Evolutionary conservation across 1,139 yeast genomes (phyloP), one percentile per base, ranked within the genome.

Genomic region (Kodamaea sp.): DNA sequence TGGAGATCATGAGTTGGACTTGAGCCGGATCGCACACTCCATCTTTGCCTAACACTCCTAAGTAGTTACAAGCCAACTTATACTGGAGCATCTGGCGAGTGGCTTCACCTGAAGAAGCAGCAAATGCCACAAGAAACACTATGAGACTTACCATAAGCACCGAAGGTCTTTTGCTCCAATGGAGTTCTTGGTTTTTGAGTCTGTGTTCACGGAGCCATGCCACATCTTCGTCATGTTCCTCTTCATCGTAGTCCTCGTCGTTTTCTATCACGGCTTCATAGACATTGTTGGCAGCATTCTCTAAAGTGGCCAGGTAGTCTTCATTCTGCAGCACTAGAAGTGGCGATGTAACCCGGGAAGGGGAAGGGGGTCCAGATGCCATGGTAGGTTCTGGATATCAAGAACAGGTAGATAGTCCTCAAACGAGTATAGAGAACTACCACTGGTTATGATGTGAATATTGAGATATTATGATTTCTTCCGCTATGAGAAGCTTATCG

Each of bases 141-240:
- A 56, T 51, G 6, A 55, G 19, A 13, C 64, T 47, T 9, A 66
- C 47, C 58, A 60, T 57, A 30, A 58, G 38, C 28, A 65, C 59
- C 16, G 65, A 56, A 4, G 74, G 73, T 21, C 71, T 41, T 26
- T 47, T 50, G 31, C 57, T 42, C 71, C 71, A 66, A 38, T 58
- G 65, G 18, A 30, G 25, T 2, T 53, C 33, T 43, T 62, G 59
- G 43, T 65, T 60, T 22, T 45, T 39, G n/a, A 41, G 24, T 14
- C 67, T 46, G 38, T 67, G 73, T 38, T 67, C 70, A 13, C 70
- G 45, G 21, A 67, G 48, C 71, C 72, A 66, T 2, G 54, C 29
- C 2, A 62, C 62, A 38, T 66, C 73, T 31, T 64, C 71, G 38
- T 63, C 63, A 59, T 42, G 19, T 9, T 24, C 27, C 27, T 24